phyloP scores from a whole-genome alignment of 169 alveolate species.

The Eimeria mitis region DNA sequence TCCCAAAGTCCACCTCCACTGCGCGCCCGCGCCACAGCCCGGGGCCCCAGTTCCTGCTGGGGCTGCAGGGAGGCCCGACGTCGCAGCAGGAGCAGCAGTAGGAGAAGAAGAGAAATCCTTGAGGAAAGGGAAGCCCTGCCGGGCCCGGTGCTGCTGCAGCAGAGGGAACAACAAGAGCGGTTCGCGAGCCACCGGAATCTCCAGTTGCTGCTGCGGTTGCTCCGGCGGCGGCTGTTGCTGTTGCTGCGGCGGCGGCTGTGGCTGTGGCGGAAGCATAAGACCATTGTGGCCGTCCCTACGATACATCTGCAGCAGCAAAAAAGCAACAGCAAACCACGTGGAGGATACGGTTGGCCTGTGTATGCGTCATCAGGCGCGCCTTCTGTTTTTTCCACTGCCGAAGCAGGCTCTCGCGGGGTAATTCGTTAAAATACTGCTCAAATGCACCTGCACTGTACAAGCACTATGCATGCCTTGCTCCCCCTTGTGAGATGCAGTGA shows the following conservation, averaged over 20 bases:
- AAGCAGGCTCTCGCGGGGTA: neutral
- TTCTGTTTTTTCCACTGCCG: neutral
- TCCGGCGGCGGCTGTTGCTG: slow-evolving; percentile 54
- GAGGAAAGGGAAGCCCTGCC: slow-evolving; percentile 29
- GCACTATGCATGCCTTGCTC: neutral
- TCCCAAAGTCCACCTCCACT: slow-evolving; percentile 75
- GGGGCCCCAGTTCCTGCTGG: slow-evolving; percentile 14
- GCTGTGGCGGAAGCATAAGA: slow-evolving; percentile 6
- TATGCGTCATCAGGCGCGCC: neutral
- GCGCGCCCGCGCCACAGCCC: slow-evolving; percentile 56
- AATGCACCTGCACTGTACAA: neutral
- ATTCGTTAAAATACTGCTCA: neutral
- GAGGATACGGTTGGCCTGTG: neutral
- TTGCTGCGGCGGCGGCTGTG: slow-evolving; percentile 26
- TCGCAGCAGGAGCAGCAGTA: slow-evolving; percentile 23
- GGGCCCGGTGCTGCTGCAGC: slow-evolving; percentile 70
- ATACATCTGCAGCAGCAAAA: slow-evolving; percentile 32
- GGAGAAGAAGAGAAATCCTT: slow-evolving; percentile 31
- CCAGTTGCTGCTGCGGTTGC: slow-evolving; percentile 7
- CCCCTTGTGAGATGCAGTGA: no score
- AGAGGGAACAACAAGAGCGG: slow-evolving; percentile 56
- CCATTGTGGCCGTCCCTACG: slow-evolving; percentile 53
- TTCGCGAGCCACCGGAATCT: slow-evolving; percentile 19
- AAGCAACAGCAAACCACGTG: neutral
- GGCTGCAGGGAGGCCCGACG: slow-evolving; percentile 25